Percentiles rank a stretch among this genome's conserved stretches.
These are phyloP conservation scores for Umbilicus rupestris DNA, from an alignment of 164 flowering plant species.

Conservation along the genomic window DNA sequence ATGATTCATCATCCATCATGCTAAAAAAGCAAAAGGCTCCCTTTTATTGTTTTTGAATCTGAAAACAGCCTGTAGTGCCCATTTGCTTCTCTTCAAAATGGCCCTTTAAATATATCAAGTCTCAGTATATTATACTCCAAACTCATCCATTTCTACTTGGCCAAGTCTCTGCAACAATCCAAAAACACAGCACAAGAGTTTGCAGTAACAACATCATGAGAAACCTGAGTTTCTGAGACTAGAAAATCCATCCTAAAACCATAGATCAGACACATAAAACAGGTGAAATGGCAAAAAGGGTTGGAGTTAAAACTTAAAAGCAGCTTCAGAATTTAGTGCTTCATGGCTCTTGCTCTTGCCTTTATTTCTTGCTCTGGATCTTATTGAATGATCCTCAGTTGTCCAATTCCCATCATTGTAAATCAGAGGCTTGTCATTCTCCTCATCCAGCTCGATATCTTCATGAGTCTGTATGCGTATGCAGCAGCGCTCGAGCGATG, in stretches of 20 bases:
- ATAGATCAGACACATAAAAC: neutral
- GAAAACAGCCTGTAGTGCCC: neutral
- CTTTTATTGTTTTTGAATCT: neutral
- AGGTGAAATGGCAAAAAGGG: neutral
- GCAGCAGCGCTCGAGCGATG: slow-evolving; percentile 14
- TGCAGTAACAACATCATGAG: neutral
- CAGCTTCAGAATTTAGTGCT: neutral
- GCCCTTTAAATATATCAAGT: neutral
- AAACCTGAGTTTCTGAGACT: neutral
- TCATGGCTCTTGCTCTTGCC: slow-evolving; percentile 2
- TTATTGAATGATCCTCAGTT: neutral
- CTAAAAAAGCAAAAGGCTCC: neutral
- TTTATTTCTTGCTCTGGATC: neutral
- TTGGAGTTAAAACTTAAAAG: neutral
- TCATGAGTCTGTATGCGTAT: slow-evolving; percentile 11
- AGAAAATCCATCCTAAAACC: neutral
- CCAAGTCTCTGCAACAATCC: neutral
- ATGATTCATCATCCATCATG: slow-evolving; percentile 1
- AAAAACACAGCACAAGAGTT: neutral
- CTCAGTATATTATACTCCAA: neutral
- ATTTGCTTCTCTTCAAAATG: neutral
- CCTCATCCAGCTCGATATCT: slow-evolving; percentile 2
- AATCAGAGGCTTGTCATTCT: slow-evolving; percentile 10
- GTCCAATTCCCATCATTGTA: slow-evolving; percentile 11
- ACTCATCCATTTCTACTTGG: neutral